Conservation (phyloP, 805 yeast genomes). For the Wickerhamiella kazuoi region DNA sequence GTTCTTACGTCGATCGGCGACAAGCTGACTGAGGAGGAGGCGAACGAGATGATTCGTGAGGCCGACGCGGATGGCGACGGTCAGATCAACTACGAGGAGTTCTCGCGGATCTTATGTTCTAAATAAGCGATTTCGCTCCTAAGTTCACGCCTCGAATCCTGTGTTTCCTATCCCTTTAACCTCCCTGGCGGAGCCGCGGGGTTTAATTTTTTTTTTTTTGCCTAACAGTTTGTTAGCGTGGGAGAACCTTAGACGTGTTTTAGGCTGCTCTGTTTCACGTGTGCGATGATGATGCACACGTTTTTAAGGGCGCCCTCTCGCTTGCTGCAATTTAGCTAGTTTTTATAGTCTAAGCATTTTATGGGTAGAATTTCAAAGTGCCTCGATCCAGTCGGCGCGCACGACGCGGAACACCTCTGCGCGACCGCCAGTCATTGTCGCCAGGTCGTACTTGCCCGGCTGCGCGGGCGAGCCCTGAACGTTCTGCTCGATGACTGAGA, state of each 20-base stretch:
- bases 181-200: background rate
- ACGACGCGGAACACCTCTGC: conserved; percentile 20
- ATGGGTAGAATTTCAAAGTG: conserved; percentile 9
- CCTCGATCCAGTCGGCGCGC: conserved; percentile 20
- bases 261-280: too few relatives aligned
- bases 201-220: too few relatives aligned
- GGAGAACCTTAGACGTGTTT: too few relatives aligned
- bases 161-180: background rate
- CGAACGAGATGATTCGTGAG: conserved; percentile 90
- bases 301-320: too few relatives aligned
- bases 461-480: conserved; percentile 8
- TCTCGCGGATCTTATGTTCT: conserved; percentile 55
- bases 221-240: too few relatives aligned
- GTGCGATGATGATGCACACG: too few relatives aligned
- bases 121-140: too few relatives aligned
- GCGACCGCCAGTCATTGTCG: conserved; percentile 16
- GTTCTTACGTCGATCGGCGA: conserved; percentile 97
- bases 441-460: conserved; percentile 16
- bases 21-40: conserved; percentile 89
- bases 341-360: too few relatives aligned
- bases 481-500: conserved; percentile 11
- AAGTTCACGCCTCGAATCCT: too few relatives aligned
- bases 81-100: conserved; percentile 91
- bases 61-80: conserved; percentile 88
- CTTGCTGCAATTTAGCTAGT: too few relatives aligned